These are phyloP conservation scores for Yamadazyma sp. DNA, from an alignment of 805 yeast species.

Conservation along the genomic window DNA sequence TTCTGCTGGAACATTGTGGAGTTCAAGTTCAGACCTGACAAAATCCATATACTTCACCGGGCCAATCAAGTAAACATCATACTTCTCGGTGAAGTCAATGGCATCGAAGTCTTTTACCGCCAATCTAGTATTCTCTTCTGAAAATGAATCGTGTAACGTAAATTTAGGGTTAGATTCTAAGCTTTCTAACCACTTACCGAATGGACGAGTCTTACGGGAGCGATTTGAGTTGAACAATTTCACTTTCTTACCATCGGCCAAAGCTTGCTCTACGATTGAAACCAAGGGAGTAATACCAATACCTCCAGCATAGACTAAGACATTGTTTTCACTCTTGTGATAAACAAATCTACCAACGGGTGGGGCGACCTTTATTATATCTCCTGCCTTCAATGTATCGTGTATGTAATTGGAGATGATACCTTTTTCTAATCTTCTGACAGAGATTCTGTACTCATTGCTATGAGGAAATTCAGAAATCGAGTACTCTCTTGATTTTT, in stretches of 20 bases:
- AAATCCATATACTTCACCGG: constrained; percentile 7
- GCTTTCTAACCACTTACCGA: constrained; percentile 20
- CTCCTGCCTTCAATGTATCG: constrained; percentile 47
- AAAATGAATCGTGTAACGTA: neutral
- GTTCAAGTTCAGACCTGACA: constrained; percentile 4
- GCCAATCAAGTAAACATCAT: constrained; percentile 7
- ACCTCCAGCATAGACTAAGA: constrained; percentile 56
- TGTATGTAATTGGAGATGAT: constrained; percentile 52
- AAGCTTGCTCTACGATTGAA: constrained; percentile 47
- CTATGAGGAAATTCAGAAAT: constrained; percentile 38
- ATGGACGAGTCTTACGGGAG: constrained; percentile 22
- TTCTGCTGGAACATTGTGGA: neutral
- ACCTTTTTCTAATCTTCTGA: constrained; percentile 50
- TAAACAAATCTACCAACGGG: constrained; percentile 58
- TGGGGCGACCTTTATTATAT: constrained; percentile 48
- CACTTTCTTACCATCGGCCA: constrained; percentile 30
- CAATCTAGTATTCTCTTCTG: neutral
- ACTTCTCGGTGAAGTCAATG: constrained; percentile 1
- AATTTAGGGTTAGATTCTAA: neutral
- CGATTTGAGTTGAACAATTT: constrained; percentile 35
- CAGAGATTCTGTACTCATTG: constrained; percentile 57
- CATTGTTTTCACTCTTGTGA: constrained; percentile 24
- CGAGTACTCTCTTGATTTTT: constrained; percentile 60
- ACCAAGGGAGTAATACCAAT: constrained; percentile 68
- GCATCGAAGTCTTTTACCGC: constrained; percentile 1